Conservation (phyloP, 2,329 filamentous ascomycete genomes). For the Rosellinia necatrix region DNA sequence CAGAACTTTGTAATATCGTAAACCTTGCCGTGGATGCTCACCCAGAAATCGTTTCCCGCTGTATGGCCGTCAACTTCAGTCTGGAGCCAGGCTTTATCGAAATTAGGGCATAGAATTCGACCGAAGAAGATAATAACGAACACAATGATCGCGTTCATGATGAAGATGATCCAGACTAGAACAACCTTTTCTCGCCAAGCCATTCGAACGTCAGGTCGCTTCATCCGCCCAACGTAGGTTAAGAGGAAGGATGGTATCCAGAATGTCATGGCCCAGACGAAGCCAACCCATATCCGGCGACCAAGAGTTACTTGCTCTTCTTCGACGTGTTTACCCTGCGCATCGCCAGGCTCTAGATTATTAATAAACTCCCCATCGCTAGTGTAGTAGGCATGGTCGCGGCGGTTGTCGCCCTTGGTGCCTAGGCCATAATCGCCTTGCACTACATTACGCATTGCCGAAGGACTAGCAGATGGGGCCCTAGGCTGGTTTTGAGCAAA, state of each 20-base stretch:
- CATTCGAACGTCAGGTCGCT: slow-evolving; percentile 93
- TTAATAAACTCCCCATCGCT: slow-evolving; percentile 70
- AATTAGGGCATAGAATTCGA: slow-evolving; percentile 84
- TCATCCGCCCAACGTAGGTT: slow-evolving; percentile 87
- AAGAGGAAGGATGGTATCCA: slow-evolving; percentile 91
- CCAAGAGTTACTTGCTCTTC: slow-evolving; percentile 65
- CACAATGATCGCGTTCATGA: slow-evolving; percentile 80
- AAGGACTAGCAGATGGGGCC: slow-evolving; percentile 66
- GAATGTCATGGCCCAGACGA: slow-evolving; percentile 88
- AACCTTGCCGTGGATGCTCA: slow-evolving; percentile 84
- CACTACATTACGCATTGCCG: slow-evolving; percentile 59
- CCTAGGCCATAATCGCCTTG: slow-evolving; percentile 89
- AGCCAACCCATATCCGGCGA: slow-evolving; percentile 77
- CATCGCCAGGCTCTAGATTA: slow-evolving; percentile 76
- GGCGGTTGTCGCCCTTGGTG: slow-evolving; percentile 78
- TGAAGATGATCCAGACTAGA: slow-evolving; percentile 75
- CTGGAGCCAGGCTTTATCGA: slow-evolving; percentile 82
- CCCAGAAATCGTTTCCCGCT: slow-evolving; percentile 79
- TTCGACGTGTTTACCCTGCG: slow-evolving; percentile 75
- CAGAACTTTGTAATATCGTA: slow-evolving; percentile 94
- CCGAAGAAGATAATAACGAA: slow-evolving; percentile 95
- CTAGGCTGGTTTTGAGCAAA: slow-evolving; percentile 41
- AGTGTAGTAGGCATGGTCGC: slow-evolving; percentile 76
- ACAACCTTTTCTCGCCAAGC: slow-evolving; percentile 97
- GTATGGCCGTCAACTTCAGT: slow-evolving; percentile 72